These are phyloP conservation scores for Aureobasidium zeae DNA, from an alignment of 2,329 filamentous ascomycete genomes.

Conservation along the genomic window DNA sequence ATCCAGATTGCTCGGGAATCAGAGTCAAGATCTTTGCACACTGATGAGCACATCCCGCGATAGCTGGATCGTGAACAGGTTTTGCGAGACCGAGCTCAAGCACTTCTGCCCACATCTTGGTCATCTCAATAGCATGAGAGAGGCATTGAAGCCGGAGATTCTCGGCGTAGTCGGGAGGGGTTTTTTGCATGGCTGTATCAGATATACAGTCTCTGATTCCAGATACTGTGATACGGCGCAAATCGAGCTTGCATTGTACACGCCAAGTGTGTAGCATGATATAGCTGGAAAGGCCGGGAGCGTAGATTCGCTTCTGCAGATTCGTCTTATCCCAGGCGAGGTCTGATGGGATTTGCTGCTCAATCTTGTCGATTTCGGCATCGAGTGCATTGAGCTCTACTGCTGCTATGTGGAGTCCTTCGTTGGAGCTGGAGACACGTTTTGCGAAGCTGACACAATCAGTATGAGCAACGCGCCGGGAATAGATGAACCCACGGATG, in stretches of 20 bases:
- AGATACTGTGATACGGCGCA: not conserved
- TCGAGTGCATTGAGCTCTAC: not conserved
- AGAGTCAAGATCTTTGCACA: slow-evolving; percentile 8
- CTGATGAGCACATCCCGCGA: slow-evolving; percentile 10
- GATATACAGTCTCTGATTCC: slow-evolving; percentile 3
- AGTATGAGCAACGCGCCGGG: not conserved
- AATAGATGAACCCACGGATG: not conserved
- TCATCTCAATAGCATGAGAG: slow-evolving; percentile 5
- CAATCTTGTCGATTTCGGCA: not conserved
- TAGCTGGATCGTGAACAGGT: slow-evolving; percentile 9
- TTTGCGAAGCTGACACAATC: not conserved
- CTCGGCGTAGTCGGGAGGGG: slow-evolving; percentile 1
- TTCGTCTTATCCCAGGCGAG: slow-evolving; percentile 3
- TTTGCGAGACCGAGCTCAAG: slow-evolving; percentile 6
- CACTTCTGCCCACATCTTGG: slow-evolving; percentile 12
- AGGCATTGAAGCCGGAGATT: not conserved
- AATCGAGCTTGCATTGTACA: slow-evolving; percentile 2
- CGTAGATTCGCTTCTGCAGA: slow-evolving; percentile 3
- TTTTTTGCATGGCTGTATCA: not conserved
- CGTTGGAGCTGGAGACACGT: not conserved
- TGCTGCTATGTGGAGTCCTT: not conserved
- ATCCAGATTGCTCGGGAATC: not conserved
- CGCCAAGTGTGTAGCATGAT: slow-evolving; percentile 12
- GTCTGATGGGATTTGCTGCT: slow-evolving; percentile 1
- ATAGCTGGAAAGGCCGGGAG: not conserved